Evolutionary conservation across 2,329 filamentous ascomycete genomes (phyloP).

Genomic region (Paradendryphiella salina): DNA sequence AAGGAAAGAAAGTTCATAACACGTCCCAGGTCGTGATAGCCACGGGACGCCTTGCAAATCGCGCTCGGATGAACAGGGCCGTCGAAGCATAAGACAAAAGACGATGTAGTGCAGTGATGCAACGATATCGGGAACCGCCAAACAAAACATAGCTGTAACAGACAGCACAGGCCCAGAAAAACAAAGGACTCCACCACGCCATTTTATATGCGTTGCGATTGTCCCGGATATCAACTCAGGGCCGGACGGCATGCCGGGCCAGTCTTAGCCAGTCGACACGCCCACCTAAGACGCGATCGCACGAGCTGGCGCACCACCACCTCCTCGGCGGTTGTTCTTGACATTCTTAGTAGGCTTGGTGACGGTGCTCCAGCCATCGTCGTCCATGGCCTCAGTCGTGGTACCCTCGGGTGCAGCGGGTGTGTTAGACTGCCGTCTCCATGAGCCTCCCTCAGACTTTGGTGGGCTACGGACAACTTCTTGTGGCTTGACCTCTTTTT

Average conservation of each 20-base stretch:
- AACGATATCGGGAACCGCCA: constrained; percentile 22
- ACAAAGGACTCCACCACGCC: constrained; percentile 32
- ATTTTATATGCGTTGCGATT: constrained; percentile 33
- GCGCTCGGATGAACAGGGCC: constrained; percentile 15
- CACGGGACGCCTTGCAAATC: constrained; percentile 23
- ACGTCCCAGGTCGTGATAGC: constrained; percentile 21
- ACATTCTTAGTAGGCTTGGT: constrained; percentile 50
- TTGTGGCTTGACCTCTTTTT: constrained; percentile 61
- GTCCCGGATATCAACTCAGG: constrained; percentile 26
- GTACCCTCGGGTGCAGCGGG: constrained; percentile 40
- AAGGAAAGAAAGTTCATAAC: constrained; percentile 16
- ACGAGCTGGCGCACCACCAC: constrained; percentile 45
- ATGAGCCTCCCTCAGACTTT: constrained; percentile 46
- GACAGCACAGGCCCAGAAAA: constrained; percentile 25
- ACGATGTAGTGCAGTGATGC: constrained; percentile 20
- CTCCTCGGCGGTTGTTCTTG: constrained; percentile 47
- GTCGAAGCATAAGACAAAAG: constrained; percentile 16
- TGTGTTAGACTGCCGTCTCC: constrained; percentile 46
- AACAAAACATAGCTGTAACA: constrained; percentile 32
- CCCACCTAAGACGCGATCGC: constrained; percentile 53
- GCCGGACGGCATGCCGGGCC: constrained; percentile 12
- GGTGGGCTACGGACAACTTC: constrained; percentile 55
- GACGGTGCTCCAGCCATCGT: constrained; percentile 60
- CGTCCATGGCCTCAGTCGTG: constrained; percentile 54
- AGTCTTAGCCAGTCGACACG: constrained; percentile 12